Conservation (phyloP, 176 grass and related monocot species). For the Hordeum vulgare region DNA sequence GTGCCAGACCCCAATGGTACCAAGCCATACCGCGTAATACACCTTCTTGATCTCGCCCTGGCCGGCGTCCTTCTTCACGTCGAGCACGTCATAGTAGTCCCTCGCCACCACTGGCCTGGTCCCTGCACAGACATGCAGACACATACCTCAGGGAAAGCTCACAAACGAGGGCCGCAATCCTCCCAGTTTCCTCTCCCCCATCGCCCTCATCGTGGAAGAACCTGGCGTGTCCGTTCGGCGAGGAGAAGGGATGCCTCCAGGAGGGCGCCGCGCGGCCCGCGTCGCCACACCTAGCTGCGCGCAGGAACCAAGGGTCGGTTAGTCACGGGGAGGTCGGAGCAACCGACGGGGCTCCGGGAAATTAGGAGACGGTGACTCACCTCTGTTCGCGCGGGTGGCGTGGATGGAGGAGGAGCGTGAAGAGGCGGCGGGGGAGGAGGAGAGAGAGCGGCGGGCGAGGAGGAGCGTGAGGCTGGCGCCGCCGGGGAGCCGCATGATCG, state of each 20-base stretch:
- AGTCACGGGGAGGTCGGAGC: no score
- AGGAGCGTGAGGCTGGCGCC: constrained; percentile 43
- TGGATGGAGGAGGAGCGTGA: no score
- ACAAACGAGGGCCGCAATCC: background rate
- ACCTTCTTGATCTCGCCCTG: constrained; percentile 11
- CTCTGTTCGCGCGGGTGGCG: no score
- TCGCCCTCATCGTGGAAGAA: constrained; percentile 6
- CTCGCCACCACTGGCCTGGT: background rate
- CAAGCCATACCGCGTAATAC: background rate
- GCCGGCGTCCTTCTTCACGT: background rate
- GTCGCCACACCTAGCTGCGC: constrained; percentile 3
- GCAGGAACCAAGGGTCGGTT: no score
- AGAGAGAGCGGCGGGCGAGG: constrained; percentile 33
- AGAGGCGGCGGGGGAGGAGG: no score
- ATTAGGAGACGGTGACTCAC: no score
- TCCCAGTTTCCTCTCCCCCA: background rate
- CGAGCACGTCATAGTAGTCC: constrained; percentile 4
- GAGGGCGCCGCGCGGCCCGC: background rate
- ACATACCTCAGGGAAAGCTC: background rate
- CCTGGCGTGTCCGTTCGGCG: background rate
- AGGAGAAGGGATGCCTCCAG: constrained; percentile 22
- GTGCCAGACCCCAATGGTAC: no score
- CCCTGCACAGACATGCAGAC: no score
- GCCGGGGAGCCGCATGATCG: constrained; percentile 40
- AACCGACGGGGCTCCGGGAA: no score